These are phyloP conservation scores for Penicillium crystallinum DNA, from an alignment of 495 filamentous ascomycete species.

Conservation along the genomic window DNA sequence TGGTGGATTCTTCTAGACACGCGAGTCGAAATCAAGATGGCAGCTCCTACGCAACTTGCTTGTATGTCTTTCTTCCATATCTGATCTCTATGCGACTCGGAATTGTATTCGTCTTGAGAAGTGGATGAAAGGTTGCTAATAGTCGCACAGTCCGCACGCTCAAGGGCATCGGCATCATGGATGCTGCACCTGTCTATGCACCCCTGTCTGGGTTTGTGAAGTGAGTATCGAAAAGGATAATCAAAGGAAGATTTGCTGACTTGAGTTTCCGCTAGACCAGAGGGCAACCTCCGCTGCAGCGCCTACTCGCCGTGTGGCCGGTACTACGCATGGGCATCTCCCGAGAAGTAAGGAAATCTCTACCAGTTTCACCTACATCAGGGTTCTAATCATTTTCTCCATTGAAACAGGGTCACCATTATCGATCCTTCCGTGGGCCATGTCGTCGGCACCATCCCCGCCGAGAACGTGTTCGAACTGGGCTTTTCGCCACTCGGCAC, in stretches of 20 bases:
- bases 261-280: constrained; percentile 53
- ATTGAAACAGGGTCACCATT: constrained; percentile 62
- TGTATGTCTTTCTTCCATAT: constrained; percentile 46
- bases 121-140: constrained; percentile 11
- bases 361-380: not conserved
- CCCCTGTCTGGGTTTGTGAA: constrained; percentile 73
- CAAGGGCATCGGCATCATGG: constrained; percentile 89
- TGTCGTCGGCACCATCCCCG: constrained; percentile 65
- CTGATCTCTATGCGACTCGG: not conserved
- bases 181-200: constrained; percentile 84
- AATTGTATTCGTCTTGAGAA: not conserved
- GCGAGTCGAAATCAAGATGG: constrained; percentile 53
- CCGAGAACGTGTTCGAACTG: constrained; percentile 83
- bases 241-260: constrained; percentile 9
- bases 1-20: constrained; percentile 10
- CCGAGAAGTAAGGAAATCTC: constrained; percentile 56
- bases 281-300: constrained; percentile 91
- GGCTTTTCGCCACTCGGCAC: constrained; percentile 90
- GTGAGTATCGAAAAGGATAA: constrained; percentile 33
- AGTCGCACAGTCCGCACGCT: constrained; percentile 68
- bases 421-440: constrained; percentile 77
- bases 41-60: constrained; percentile 82
- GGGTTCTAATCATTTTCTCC: not conserved
- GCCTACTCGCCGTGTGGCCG: constrained; percentile 90
- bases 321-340: constrained; percentile 92